phyloP scores from a whole-genome alignment of 139 green algal species.

The Chlorella ohadii region DNA sequence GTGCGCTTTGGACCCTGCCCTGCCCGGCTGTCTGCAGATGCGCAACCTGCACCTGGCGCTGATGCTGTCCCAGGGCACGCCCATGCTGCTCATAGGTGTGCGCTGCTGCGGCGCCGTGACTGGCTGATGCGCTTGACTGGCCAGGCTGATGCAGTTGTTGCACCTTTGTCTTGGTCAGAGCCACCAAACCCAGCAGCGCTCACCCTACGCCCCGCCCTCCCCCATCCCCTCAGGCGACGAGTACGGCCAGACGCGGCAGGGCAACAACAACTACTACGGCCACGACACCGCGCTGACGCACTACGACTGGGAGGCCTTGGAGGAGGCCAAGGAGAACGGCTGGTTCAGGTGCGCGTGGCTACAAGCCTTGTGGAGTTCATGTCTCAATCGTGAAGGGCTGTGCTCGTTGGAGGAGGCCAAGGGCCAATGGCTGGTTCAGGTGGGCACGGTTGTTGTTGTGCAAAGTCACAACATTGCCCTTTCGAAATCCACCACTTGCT shows the following conservation, averaged over 20 bases:
- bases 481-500: too few relatives aligned
- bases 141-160: too few relatives aligned
- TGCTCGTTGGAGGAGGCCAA: too few relatives aligned
- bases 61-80: constrained; percentile 90
- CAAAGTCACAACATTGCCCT: too few relatives aligned
- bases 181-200: not conserved
- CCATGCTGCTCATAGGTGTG: constrained; percentile 89
- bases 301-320: constrained; percentile 78
- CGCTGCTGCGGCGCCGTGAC: too few relatives aligned
- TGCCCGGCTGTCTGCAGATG: constrained; percentile 77
- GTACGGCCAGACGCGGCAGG: constrained; percentile 77
- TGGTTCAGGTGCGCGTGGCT: constrained; percentile 43
- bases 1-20: not conserved
- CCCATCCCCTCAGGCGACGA: constrained; percentile 81
- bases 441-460: too few relatives aligned
- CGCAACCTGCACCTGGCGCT: constrained; percentile 92
- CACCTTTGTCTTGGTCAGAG: too few relatives aligned
- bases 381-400: too few relatives aligned
- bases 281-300: constrained; percentile 90
- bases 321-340: constrained; percentile 45
- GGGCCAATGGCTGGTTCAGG: too few relatives aligned
- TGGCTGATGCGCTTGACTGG: not conserved
- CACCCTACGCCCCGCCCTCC: not conserved
- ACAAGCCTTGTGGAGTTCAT: too few relatives aligned
- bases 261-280: constrained; percentile 99